Percentiles rank a stretch among this genome's conserved stretches.
Evolutionary conservation across 1,139 yeast species (phyloP).

Genomic region (Geotrichum fermentans): DNA sequence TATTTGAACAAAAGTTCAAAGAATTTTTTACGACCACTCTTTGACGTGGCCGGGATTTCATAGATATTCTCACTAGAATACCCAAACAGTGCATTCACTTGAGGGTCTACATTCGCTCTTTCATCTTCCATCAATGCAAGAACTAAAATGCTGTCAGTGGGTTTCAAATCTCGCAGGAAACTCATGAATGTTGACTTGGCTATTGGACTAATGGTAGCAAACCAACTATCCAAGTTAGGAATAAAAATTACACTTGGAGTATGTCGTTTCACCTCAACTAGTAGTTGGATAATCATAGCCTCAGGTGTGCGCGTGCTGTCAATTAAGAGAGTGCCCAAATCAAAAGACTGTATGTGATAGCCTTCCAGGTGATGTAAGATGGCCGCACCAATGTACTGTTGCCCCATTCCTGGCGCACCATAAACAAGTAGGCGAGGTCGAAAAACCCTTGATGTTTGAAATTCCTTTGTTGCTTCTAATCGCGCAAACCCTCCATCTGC

Average conservation of each 20-base stretch:
- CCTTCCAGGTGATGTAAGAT: conserved; percentile 81
- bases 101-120: conserved; percentile 37
- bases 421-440: conserved; percentile 74
- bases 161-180: conserved; percentile 60
- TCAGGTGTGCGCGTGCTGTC: conserved; percentile 84
- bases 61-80: conserved; percentile 47
- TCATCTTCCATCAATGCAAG: conserved; percentile 55
- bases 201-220: conserved; percentile 57
- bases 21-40: conserved; percentile 47
- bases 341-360: conserved; percentile 81
- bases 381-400: conserved; percentile 83
- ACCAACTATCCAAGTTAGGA: conserved; percentile 82
- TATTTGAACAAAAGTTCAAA: conserved; percentile 56
- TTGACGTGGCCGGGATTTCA: conserved; percentile 44
- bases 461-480: conserved; percentile 56
- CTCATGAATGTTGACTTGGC: conserved; percentile 71
- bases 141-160: conserved; percentile 69
- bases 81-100: conserved; percentile 50
- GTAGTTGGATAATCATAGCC: conserved; percentile 74
- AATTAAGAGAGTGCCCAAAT: conserved; percentile 69
- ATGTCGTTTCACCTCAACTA: conserved; percentile 84
- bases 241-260: conserved; percentile 82
- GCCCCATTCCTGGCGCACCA: conserved; percentile 81
- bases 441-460: conserved; percentile 61
- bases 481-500: conserved; percentile 63